phyloP scores from a whole-genome alignment of 495 filamentous ascomycete genomes.

The Aspergillus cavernicola region DNA sequence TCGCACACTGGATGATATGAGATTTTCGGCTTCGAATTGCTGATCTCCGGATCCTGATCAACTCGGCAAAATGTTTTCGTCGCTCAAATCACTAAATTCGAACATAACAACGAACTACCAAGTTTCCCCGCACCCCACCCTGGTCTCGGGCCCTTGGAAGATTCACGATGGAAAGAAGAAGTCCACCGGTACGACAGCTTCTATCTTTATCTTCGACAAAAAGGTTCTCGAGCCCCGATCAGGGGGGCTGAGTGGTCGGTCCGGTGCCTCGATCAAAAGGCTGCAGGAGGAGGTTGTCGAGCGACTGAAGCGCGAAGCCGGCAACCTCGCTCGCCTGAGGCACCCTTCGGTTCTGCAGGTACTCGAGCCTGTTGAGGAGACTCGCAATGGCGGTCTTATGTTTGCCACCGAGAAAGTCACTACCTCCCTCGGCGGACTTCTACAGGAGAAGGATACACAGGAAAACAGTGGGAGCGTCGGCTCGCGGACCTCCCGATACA shows the following conservation, averaged over 20 bases:
- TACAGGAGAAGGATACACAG: conserved; percentile 89
- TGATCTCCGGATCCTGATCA: neutral
- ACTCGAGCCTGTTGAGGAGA: conserved; percentile 93
- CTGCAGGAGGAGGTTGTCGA: conserved; percentile 86
- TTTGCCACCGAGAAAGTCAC: conserved; percentile 92
- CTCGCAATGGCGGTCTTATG: conserved; percentile 82
- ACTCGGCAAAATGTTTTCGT: conserved; percentile 70
- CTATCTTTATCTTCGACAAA: conserved; percentile 91
- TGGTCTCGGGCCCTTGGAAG: conserved; percentile 88
- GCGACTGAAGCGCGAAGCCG: conserved; percentile 84
- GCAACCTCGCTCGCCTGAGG: conserved; percentile 76
- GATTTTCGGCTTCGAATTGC: neutral
- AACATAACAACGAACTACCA: conserved; percentile 91
- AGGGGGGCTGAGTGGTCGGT: conserved; percentile 52
- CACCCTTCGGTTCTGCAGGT: conserved; percentile 92
- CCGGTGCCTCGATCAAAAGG: conserved; percentile 67
- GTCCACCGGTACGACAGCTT: conserved; percentile 78
- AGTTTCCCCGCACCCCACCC: conserved; percentile 62
- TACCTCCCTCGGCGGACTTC: conserved; percentile 73
- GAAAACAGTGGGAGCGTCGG: conserved; percentile 58
- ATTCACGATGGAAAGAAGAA: conserved; percentile 98
- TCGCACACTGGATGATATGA: conserved; percentile 8
- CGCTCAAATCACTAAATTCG: conserved; percentile 84
- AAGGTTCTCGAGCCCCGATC: conserved; percentile 74
- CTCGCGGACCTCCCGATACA: conserved; percentile 71